Evolutionary conservation across 2,329 filamentous ascomycete genomes (phyloP).

Genomic region (Cercospora sojina): DNA sequence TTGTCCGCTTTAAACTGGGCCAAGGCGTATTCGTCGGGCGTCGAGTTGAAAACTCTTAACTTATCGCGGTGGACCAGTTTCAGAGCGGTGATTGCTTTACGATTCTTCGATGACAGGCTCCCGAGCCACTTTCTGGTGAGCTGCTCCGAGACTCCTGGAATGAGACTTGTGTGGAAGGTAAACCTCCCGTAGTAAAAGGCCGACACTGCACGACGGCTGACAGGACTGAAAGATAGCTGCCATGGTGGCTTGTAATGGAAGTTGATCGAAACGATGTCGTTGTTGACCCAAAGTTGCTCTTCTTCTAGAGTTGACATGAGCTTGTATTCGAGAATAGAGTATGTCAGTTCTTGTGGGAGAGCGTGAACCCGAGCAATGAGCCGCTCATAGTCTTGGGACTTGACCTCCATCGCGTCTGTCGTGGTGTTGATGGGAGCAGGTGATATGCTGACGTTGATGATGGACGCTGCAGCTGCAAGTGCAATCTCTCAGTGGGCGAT

Average conservation of each 20-base stretch:
- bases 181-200: background rate
- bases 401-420: background rate
- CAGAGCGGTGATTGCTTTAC: background rate
- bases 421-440: background rate
- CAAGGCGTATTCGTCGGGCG: background rate
- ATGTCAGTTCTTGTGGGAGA: background rate
- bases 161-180: background rate
- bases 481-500: background rate
- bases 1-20: background rate
- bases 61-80: background rate
- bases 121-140: background rate
- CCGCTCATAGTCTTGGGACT: background rate
- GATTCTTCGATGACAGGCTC: background rate
- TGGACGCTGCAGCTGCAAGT: background rate
- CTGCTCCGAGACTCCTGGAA: background rate
- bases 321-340: background rate
- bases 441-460: background rate
- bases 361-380: background rate
- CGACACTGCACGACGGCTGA: background rate
- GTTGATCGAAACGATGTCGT: background rate
- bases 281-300: background rate
- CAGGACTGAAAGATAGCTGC: background rate
- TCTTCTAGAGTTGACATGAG: background rate
- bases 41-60: background rate
- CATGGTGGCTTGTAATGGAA: background rate